Percentiles rank a stretch among this genome's conserved stretches.
Evolutionary conservation across 164 flowering plant species (phyloP).

Genomic region (Vitis rupestris): DNA sequence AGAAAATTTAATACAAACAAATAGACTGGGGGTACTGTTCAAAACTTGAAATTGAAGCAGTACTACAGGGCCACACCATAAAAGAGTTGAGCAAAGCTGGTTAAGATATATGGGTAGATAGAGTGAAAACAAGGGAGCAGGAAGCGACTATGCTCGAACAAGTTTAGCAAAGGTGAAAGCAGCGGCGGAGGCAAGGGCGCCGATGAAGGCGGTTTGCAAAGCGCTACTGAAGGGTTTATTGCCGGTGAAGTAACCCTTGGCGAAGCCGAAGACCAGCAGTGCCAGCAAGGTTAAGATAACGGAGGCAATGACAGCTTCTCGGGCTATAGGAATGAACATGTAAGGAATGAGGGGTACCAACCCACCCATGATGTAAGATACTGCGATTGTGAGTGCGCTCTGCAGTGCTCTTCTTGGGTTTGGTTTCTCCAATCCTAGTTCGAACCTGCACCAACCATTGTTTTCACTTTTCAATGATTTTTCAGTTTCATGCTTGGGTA

Average conservation of each 20-base stretch:
- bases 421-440: constrained; percentile 37
- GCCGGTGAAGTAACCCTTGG: constrained; percentile 29
- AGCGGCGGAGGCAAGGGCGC: constrained; percentile 32
- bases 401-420: constrained; percentile 35
- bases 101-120: background rate
- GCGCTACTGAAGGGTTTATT: constrained; percentile 26
- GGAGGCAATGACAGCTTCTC: constrained; percentile 27
- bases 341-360: constrained; percentile 32
- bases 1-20: too few relatives aligned
- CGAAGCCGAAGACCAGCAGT: constrained; percentile 28
- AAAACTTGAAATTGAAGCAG: too few relatives aligned
- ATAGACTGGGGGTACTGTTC: too few relatives aligned
- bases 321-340: constrained; percentile 27
- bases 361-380: constrained; percentile 32
- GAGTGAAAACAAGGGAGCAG: background rate
- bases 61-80: too few relatives aligned
- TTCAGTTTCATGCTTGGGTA: too few relatives aligned
- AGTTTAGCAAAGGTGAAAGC: constrained; percentile 26
- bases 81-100: too few relatives aligned
- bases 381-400: constrained; percentile 32
- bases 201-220: constrained; percentile 25
- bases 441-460: constrained; percentile 24
- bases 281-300: constrained; percentile 27
- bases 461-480: too few relatives aligned
- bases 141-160: constrained; percentile 4